Base-by-base conservation (phyloP, 495 filamentous ascomycete species). In the Beverwykella pulmonaria region DNA sequence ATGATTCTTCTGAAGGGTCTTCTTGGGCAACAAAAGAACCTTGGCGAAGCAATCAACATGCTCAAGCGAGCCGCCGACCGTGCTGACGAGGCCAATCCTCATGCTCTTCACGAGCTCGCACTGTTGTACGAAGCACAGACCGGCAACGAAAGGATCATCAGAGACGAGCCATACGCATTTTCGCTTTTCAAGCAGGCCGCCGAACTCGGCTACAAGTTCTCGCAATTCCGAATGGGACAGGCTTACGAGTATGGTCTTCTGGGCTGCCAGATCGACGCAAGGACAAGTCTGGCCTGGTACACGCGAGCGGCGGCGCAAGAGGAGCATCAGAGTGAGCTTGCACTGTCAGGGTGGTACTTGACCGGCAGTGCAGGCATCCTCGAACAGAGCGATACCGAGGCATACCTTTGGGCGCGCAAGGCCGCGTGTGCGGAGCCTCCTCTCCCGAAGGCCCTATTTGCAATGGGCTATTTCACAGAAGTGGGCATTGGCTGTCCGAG, bases 391-490 rank as follows among this genome's bases (percentile, higher is more conserved):
- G 94, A 98, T 67, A 96, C 91, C 1, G 94, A 98, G 74, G 94
- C 94, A 1, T 98, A 97, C 72, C 85, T 98, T 1, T 98, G 94
- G 94, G 94, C 94, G 8, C 82, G 94, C 1, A 97, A 97, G 75
- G 93, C 94, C 10, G 93, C 94, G 1, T 83, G 86, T 49, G 87
- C 90, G 12, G 91, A 92, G 7, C 77, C 75, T 23, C 76, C 77
- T 34, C 78, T 97, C 34, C 84, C 88, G 4, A 98, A 98, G 81
- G 94, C 93, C 0, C 90, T 97, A 77, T 97, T 96, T 81, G 94
- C 94, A 0, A 93, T 98, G 91, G 94, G 94, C 1, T 97, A 97
- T 75, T 98, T 94, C 69, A 96, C 92, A 0, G 94, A 98, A 76
- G 89, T 92, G 30, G 94, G 94, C 0, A 97, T 98, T 67, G 94